Conservation (phyloP, 179 eudicot species). For the Drosera spatulata region DNA sequence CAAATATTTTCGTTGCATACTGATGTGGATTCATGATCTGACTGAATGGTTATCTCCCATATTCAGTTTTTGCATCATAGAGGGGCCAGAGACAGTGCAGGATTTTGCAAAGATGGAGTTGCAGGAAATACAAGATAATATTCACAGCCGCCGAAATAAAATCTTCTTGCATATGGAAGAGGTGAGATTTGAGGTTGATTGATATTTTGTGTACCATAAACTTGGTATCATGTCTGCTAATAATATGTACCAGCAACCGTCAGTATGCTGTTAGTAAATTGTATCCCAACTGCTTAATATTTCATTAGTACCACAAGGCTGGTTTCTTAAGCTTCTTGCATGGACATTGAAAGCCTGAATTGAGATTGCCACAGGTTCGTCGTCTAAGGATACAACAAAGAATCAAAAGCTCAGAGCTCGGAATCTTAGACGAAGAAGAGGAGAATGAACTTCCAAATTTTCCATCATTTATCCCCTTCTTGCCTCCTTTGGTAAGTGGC, state of each 20-base stretch:
- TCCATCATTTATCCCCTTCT: slow-evolving; percentile 90
- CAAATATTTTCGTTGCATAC: no score
- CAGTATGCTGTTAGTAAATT: no score
- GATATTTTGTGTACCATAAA: no score
- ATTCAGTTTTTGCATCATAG: slow-evolving; percentile 82
- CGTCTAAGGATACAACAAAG: slow-evolving; percentile 91
- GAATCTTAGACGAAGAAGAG: slow-evolving; percentile 56
- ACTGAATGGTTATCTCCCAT: background rate
- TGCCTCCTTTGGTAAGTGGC: slow-evolving; percentile 81
- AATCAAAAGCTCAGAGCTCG: slow-evolving; percentile 66
- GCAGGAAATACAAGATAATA: slow-evolving; percentile 72
- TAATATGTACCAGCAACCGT: no score
- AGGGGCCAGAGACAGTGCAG: slow-evolving; percentile 89
- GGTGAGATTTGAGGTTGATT: slow-evolving; percentile 26
- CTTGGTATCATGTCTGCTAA: no score
- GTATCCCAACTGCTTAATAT: no score
- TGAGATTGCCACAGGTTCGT: slow-evolving; percentile 52
- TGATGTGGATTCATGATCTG: no score
- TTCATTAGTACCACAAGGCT: no score
- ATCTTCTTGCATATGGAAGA: slow-evolving; percentile 91
- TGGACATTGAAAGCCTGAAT: slow-evolving; percentile 1
- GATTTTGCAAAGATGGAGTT: slow-evolving; percentile 78
- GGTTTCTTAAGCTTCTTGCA: no score
- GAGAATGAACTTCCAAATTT: slow-evolving; percentile 81
- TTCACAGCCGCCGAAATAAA: slow-evolving; percentile 70